These are phyloP conservation scores for Globomyces pollinis-pini DNA, from an alignment of 192 early-diverging fungal genomes.

Conservation along the genomic window DNA sequence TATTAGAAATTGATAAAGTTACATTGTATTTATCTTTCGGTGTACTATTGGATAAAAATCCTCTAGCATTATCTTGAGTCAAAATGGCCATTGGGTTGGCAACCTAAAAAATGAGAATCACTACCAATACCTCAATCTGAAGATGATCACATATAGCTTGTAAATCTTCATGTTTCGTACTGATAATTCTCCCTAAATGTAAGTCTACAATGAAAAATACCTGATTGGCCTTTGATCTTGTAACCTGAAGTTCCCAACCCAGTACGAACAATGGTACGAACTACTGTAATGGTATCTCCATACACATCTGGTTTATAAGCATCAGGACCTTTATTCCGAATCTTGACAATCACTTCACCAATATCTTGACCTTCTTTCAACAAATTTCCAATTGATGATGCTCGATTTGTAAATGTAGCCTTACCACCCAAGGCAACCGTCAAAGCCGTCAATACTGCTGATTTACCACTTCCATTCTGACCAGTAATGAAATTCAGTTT, in stretches of 20 bases:
- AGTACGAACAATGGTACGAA: slow-evolving; percentile 63
- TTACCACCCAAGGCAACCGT: slow-evolving; percentile 89
- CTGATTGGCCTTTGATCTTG: slow-evolving; percentile 82
- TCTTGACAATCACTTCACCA: slow-evolving; percentile 56
- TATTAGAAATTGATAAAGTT: neutral
- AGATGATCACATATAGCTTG: slow-evolving; percentile 77
- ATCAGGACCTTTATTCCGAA: slow-evolving; percentile 79
- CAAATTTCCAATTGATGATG: slow-evolving; percentile 62
- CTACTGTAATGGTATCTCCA: slow-evolving; percentile 73
- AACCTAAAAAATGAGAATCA: no score
- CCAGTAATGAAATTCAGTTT: slow-evolving; percentile 96
- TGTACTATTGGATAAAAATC: slow-evolving; percentile 76
- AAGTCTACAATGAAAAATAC: slow-evolving; percentile 43
- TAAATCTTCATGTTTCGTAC: slow-evolving; percentile 78
- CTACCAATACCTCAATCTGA: slow-evolving; percentile 79
- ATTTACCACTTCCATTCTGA: slow-evolving; percentile 97
- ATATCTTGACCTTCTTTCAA: slow-evolving; percentile 71
- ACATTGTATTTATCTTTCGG: slow-evolving; percentile 82
- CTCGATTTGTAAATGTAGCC: slow-evolving; percentile 81
- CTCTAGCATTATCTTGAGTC: slow-evolving; percentile 85
- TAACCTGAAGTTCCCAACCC: slow-evolving; percentile 51
- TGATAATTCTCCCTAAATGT: slow-evolving; percentile 46
- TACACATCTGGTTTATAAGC: slow-evolving; percentile 75
- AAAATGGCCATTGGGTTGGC: slow-evolving; percentile 92
- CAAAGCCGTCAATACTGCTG: slow-evolving; percentile 86